Percentiles rank a stretch among this genome's conserved stretches.
phyloP scores from a whole-genome alignment of 192 early-diverging fungal genomes.

The Podila epicladia region DNA sequence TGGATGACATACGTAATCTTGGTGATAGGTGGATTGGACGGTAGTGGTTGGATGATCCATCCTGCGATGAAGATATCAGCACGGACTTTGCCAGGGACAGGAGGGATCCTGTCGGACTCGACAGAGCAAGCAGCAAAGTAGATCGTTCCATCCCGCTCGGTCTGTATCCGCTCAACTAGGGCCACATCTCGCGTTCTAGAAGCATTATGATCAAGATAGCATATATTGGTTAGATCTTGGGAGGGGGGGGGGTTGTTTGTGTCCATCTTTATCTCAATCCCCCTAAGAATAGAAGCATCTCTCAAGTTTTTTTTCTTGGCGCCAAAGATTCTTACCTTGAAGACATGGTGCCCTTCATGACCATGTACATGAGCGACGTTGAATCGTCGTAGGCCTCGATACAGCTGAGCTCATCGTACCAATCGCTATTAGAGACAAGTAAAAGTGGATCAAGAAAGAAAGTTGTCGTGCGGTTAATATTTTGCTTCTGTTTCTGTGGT shows the following conservation, averaged over 20 bases:
- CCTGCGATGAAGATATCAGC: slow-evolving; percentile 59
- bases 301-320: slow-evolving; percentile 42
- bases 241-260: too few relatives aligned
- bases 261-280: too few relatives aligned
- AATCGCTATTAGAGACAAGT: slow-evolving; percentile 22
- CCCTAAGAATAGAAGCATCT: not conserved
- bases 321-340: slow-evolving; percentile 42
- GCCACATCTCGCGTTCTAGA: slow-evolving; percentile 43
- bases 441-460: slow-evolving; percentile 16
- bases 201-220: not conserved
- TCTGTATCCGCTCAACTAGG: slow-evolving; percentile 57
- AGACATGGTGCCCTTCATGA: slow-evolving; percentile 45
- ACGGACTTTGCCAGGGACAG: slow-evolving; percentile 53
- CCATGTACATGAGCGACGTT: slow-evolving; percentile 48
- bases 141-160: slow-evolving; percentile 56
- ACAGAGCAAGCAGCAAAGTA: slow-evolving; percentile 60
- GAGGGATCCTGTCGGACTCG: slow-evolving; percentile 57
- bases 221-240: too few relatives aligned
- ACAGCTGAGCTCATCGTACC: slow-evolving; percentile 45
- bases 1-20: slow-evolving; percentile 67
- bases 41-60: slow-evolving; percentile 65
- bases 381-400: slow-evolving; percentile 46
- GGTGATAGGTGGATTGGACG: slow-evolving; percentile 55
- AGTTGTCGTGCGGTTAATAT: not conserved
- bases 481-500: too few relatives aligned